Conservation (phyloP, 345 rosid species). For the Corchorus capsularis region DNA sequence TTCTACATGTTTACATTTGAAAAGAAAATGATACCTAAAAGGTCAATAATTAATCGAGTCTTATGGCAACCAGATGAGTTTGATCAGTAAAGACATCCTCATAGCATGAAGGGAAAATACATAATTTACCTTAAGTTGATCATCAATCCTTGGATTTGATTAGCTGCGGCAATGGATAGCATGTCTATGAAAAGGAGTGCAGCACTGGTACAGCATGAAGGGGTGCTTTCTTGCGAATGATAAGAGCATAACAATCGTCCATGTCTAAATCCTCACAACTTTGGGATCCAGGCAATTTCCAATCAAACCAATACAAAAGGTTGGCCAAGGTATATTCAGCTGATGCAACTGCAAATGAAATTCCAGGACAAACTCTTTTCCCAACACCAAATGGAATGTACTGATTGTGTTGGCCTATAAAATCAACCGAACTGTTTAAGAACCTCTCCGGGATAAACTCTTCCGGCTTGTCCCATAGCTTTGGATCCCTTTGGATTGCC, state of each 20-base stretch:
- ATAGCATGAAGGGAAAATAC: neutral
- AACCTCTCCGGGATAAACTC: slow-evolving; percentile 59
- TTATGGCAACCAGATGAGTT: too few species aligned
- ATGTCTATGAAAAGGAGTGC: neutral
- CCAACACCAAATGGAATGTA: slow-evolving; percentile 6
- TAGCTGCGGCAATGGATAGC: slow-evolving; percentile 47
- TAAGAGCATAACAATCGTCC: neutral
- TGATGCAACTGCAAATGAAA: slow-evolving; percentile 8
- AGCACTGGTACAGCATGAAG: slow-evolving; percentile 5
- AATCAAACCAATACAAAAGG: slow-evolving; percentile 15
- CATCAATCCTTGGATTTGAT: slow-evolving; percentile 18
- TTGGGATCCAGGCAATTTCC: neutral
- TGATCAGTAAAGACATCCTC: neutral
- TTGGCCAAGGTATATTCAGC: slow-evolving; percentile 14
- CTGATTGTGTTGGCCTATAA: slow-evolving; percentile 5
- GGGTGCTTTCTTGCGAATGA: slow-evolving; percentile 11
- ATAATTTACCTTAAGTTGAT: slow-evolving; percentile 11
- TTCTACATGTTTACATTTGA: too few species aligned
- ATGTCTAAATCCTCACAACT: slow-evolving; percentile 13
- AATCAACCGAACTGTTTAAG: slow-evolving; percentile 18
- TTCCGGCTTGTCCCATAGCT: slow-evolving; percentile 43
- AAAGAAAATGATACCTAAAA: too few species aligned
- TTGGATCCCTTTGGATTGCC: slow-evolving; percentile 63
- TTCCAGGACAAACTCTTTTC: slow-evolving; percentile 12
- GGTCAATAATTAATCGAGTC: too few species aligned